Evolutionary conservation across 78 protist genomes (phyloP).

Genomic region (Dictyostelium brefeldianum): DNA sequence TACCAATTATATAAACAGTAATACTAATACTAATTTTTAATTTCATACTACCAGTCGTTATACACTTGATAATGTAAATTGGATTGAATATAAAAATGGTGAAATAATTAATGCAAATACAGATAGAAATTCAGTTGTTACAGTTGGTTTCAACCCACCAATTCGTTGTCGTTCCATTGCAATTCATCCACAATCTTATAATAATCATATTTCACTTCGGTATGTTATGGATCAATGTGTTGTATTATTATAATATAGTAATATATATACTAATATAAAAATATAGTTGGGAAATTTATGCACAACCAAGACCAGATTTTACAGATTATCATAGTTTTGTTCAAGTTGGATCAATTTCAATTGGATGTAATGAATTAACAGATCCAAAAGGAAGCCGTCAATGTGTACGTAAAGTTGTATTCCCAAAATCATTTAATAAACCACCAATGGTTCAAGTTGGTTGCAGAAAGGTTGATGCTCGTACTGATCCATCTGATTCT

Average conservation of each 20-base stretch:
- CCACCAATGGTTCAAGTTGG: constrained; percentile 17
- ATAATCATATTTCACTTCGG: constrained; percentile 17
- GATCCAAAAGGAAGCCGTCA: neutral
- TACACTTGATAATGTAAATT: constrained; percentile 3
- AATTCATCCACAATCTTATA: constrained; percentile 27
- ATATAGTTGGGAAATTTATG: constrained; percentile 14
- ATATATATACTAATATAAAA: neutral
- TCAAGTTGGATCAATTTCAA: neutral
- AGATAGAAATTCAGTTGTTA: constrained; percentile 39
- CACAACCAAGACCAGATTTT: neutral
- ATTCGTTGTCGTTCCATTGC: constrained; percentile 24
- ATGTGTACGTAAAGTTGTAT: neutral
- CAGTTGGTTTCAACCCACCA: neutral
- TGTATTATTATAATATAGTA: neutral
- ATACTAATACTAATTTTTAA: too few species aligned
- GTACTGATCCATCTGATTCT: neutral
- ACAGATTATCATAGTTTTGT: neutral
- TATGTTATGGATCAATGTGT: too few species aligned
- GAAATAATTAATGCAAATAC: constrained; percentile 25
- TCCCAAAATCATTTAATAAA: neutral
- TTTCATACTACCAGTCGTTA: too few species aligned
- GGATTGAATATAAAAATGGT: constrained; percentile 28
- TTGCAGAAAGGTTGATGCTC: neutral
- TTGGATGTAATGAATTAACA: constrained; percentile 15
- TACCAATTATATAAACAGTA: neutral